Base-by-base conservation (phyloP, 176 grass and related monocot genomes). In the Microstegium vimineum region DNA sequence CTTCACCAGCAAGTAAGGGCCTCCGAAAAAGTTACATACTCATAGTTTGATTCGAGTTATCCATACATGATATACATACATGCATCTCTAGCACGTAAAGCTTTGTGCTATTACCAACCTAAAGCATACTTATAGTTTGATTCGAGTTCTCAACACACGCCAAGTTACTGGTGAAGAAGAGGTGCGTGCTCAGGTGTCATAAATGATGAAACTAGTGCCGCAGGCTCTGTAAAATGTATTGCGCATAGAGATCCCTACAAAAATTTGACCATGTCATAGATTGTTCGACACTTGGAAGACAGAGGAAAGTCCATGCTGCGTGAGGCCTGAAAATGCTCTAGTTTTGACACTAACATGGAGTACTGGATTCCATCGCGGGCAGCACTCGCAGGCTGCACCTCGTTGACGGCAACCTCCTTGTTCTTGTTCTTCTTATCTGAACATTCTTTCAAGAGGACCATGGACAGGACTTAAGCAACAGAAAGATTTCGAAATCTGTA, bases 371-470 rank as follows among this genome's bases (percentile, higher is more conserved):
- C 88, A 17, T 92, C 90, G 12, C 90, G 85, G 32, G 87, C 93
- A 38, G 71, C 75, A 30, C 31, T 51, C 42, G 73, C 56, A 75
- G 82, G 82, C 70, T 92, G 77, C 68, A 95, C 89, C 31, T 86
- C 88, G 27, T 92, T 42, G 10, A 95, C 93, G 10, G 88, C 93
- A 41, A 92, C 90, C 37, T 84, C 80, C 72, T 92, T 95, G 75
- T 95, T 92, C 67, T 95, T 88, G 71, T 95, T 92, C 76, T 95
- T 90, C 90, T 95, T 90, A 67, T 92, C 93, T 90, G 60, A 88
- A 78, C 8, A 52, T 46, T 49, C 57, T 35, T 26, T 85, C 0
- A 69, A 46, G 28, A 88, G 10, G 9, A 56, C 40, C 11, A 60
- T 8, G 66, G 18, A 76, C n/a, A n/a, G n/a, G n/a, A n/a, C n/a